These are phyloP conservation scores for Hyaloraphidium curvatum DNA, from an alignment of 192 early-diverging fungal species.

Conservation along the genomic window DNA sequence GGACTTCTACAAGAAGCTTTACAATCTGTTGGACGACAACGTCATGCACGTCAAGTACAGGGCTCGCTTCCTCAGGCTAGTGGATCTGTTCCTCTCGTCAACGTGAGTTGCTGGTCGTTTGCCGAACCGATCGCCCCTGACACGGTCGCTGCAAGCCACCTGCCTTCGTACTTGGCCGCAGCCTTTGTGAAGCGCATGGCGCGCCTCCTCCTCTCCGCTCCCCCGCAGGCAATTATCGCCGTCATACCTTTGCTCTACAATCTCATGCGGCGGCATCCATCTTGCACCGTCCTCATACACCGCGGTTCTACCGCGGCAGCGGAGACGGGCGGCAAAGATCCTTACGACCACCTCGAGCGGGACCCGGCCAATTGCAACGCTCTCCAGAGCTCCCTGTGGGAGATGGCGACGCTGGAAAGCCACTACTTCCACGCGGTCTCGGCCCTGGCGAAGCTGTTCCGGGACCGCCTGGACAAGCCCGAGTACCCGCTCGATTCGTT, in stretches of 20 bases:
- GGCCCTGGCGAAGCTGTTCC: conserved; percentile 63
- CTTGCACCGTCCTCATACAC: conserved; percentile 76
- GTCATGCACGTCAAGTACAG: conserved; percentile 87
- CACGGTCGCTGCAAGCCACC: conserved; percentile 30
- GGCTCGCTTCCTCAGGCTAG: conserved; percentile 80
- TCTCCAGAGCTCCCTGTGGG: conserved; percentile 81
- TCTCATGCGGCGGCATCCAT: conserved; percentile 75
- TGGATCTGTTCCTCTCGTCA: conserved; percentile 74
- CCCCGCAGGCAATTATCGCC: conserved; percentile 66
- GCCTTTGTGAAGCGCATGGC: conserved; percentile 85
- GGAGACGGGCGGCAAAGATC: conserved; percentile 11
- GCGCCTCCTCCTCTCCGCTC: conserved; percentile 58
- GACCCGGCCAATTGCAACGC: conserved; percentile 67
- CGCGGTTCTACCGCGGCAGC: conserved; percentile 6
- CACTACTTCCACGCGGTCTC: conserved; percentile 81
- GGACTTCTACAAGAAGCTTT: conserved; percentile 91
- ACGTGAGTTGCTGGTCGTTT: conserved; percentile 33
- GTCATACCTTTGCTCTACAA: conserved; percentile 86
- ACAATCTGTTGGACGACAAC: conserved; percentile 72
- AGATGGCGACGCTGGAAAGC: conserved; percentile 54
- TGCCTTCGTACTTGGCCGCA: conserved; percentile 78
- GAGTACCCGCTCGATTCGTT: conserved; percentile 86
- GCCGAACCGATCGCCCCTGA: too few relatives aligned
- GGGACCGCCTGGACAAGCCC: conserved; percentile 72
- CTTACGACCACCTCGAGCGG: conserved; percentile 31